Percentiles rank a stretch among this genome's conserved stretches.
Evolutionary conservation across 495 filamentous ascomycete species (phyloP).

Genomic region (Daldinia childiae): DNA sequence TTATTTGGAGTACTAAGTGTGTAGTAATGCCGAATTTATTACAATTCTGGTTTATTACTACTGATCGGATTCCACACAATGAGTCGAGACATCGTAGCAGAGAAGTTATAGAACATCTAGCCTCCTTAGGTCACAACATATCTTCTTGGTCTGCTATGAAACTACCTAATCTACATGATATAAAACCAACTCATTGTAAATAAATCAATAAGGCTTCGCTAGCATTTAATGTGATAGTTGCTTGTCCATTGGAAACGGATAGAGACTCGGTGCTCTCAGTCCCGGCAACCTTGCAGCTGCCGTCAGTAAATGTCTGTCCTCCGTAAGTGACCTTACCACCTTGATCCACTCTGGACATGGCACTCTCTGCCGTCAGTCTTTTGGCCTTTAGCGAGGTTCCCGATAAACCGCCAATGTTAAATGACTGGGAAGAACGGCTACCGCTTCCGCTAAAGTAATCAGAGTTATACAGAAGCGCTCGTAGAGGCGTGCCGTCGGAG

Average conservation of each 20-base stretch:
- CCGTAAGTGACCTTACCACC: slow-evolving; percentile 59
- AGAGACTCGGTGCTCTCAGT: slow-evolving; percentile 54
- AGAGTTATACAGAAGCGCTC: slow-evolving; percentile 65
- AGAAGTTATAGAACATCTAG: too few relatives aligned
- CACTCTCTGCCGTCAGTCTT: slow-evolving; percentile 63
- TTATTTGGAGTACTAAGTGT: too few relatives aligned
- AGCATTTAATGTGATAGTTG: slow-evolving; percentile 59
- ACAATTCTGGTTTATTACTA: too few relatives aligned
- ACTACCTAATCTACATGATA: background rate
- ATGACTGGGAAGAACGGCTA: slow-evolving; percentile 55
- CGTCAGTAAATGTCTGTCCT: slow-evolving; percentile 64
- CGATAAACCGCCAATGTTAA: slow-evolving; percentile 57
- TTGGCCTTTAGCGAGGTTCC: slow-evolving; percentile 56
- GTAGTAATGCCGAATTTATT: too few relatives aligned
- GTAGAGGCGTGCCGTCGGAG: slow-evolving; percentile 49
- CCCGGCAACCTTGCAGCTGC: slow-evolving; percentile 59
- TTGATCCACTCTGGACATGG: slow-evolving; percentile 59
- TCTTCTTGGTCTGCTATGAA: background rate
- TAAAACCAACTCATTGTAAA: slow-evolving; percentile 42
- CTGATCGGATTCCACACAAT: too few relatives aligned
- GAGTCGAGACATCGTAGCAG: too few relatives aligned
- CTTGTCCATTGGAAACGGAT: slow-evolving; percentile 53
- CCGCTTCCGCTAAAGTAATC: slow-evolving; percentile 64
- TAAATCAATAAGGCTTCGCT: slow-evolving; percentile 67
- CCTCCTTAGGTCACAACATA: too few relatives aligned